These are phyloP conservation scores for Alternaria triticimaculans DNA, from an alignment of 2,329 filamentous ascomycete genomes.

Conservation along the genomic window DNA sequence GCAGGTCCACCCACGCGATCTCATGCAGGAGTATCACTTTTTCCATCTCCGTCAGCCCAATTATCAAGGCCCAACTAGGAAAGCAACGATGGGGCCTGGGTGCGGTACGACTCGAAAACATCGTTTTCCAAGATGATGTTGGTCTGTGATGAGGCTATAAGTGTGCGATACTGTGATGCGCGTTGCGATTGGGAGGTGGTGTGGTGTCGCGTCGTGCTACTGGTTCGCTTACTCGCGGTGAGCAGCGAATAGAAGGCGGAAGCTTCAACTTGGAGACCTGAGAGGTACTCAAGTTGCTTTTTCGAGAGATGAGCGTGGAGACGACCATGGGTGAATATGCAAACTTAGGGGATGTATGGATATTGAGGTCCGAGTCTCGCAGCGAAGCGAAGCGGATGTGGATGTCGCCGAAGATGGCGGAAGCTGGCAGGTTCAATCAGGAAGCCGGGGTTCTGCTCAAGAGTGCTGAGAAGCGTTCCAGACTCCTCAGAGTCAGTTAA, in stretches of 20 bases:
- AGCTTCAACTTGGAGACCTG: slow-evolving; percentile 17
- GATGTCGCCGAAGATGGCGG: neutral
- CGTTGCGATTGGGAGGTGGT: slow-evolving; percentile 33
- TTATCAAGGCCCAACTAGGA: slow-evolving; percentile 21
- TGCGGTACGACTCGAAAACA: slow-evolving; percentile 19
- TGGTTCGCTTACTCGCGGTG: slow-evolving; percentile 34
- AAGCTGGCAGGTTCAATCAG: neutral
- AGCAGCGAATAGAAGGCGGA: slow-evolving; percentile 35
- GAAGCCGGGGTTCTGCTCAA: neutral
- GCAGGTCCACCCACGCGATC: slow-evolving; percentile 26
- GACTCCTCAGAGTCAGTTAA: neutral
- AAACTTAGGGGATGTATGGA: slow-evolving; percentile 29
- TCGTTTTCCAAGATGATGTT: slow-evolving; percentile 13
- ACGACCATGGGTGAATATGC: slow-evolving; percentile 24
- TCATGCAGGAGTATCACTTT: slow-evolving; percentile 28
- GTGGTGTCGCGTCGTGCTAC: slow-evolving; percentile 28
- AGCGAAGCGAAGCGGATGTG: neutral
- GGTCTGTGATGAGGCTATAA: slow-evolving; percentile 14
- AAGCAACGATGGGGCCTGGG: slow-evolving; percentile 8
- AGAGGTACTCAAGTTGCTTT: slow-evolving; percentile 13
- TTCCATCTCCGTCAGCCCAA: slow-evolving; percentile 22
- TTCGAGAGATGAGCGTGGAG: slow-evolving; percentile 15
- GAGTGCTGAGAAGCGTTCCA: neutral
- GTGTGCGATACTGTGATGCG: slow-evolving; percentile 27
- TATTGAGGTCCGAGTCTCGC: neutral